Percentiles rank a stretch among this genome's conserved stretches.
phyloP scores from a whole-genome alignment of 441 rosid genomes.

The Pelargonium exstipulatum region DNA sequence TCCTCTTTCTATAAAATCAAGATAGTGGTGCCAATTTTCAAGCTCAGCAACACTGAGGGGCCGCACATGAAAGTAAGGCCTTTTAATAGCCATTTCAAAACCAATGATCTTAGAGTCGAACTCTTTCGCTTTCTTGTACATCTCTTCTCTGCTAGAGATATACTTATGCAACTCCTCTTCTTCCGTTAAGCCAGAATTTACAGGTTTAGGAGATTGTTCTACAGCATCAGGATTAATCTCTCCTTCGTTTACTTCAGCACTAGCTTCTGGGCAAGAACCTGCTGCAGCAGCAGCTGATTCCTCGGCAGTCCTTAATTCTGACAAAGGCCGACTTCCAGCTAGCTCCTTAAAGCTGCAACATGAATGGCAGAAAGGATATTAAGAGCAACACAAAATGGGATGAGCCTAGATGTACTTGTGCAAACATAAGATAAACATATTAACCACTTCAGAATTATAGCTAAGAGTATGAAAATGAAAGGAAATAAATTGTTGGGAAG shows the following conservation, averaged over 20 bases:
- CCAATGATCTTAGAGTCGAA: conserved; percentile 81
- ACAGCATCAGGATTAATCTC: conserved; percentile 44
- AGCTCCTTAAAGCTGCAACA: conserved; percentile 75
- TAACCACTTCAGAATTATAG: no score
- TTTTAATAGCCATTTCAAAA: conserved; percentile 86
- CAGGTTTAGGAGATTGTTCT: conserved; percentile 54
- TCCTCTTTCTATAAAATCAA: conserved; percentile 73
- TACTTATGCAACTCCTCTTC: conserved; percentile 94
- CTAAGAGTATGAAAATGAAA: no score
- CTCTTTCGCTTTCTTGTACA: conserved; percentile 88
- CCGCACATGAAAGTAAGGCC: conserved; percentile 94
- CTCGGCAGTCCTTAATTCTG: conserved; percentile 70
- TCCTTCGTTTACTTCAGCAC: conserved; percentile 46
- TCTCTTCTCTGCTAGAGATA: conserved; percentile 72
- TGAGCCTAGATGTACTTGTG: background rate
- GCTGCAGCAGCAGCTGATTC: conserved; percentile 41
- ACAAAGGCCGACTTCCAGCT: conserved; percentile 66
- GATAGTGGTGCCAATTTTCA: conserved; percentile 92
- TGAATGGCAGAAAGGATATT: no score
- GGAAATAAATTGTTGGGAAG: no score
- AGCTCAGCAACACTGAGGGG: conserved; percentile 86
- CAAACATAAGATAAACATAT: no score
- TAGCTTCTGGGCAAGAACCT: conserved; percentile 37
- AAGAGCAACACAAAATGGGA: conserved; percentile 11
- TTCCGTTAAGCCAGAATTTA: conserved; percentile 62